Evolutionary conservation across 140 eudicot species (phyloP).

Genomic region (Flaveria floridana): DNA sequence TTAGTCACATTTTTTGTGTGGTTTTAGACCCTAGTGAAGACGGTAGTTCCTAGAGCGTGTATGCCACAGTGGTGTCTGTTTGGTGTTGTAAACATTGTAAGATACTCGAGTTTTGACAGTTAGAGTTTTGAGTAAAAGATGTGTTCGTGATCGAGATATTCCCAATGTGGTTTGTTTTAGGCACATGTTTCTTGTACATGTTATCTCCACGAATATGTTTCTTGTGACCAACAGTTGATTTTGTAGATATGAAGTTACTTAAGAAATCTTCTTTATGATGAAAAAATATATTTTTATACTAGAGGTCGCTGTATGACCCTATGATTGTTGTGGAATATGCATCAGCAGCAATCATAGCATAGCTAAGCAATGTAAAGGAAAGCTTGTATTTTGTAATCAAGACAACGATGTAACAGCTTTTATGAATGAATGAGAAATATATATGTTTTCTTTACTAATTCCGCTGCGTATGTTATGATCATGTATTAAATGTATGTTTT

Average conservation of each 20-base stretch:
- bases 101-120: slow-evolving; percentile 17
- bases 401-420: no score
- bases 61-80: slow-evolving; percentile 11
- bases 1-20: slow-evolving; percentile 2
- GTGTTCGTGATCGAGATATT: background rate
- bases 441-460: no score
- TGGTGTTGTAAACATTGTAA: slow-evolving; percentile 23
- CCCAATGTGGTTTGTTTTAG: slow-evolving; percentile 5
- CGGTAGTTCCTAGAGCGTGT: slow-evolving; percentile 19
- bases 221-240: background rate
- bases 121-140: background rate
- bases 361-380: no score
- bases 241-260: background rate
- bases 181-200: background rate
- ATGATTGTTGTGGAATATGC: no score
- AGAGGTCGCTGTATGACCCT: no score
- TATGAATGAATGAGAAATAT: no score
- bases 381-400: no score
- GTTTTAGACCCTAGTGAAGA: slow-evolving; percentile 22
- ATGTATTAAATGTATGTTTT: no score
- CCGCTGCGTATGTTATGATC: no score
- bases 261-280: no score
- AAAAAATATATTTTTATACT: no score
- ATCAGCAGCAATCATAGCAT: no score
- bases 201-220: background rate